Conservation (phyloP, 108 stramenopile genomes). For the Nannochloropsis gaditana region DNA sequence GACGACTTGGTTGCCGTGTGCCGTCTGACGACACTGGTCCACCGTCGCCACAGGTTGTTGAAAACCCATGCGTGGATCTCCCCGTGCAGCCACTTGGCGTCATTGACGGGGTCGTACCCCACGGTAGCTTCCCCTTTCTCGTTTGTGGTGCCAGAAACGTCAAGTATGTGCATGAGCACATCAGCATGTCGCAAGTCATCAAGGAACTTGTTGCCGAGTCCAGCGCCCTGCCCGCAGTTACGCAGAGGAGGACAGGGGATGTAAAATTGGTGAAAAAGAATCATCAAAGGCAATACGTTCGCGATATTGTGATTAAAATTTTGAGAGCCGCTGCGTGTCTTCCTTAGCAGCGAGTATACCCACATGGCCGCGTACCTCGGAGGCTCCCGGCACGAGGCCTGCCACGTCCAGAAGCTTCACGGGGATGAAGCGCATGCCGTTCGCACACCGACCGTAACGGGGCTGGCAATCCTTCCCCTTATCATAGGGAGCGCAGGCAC, state of each 20-base stretch:
- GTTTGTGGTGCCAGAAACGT: not conserved
- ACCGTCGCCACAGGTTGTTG: constrained; percentile 13
- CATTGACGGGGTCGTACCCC: not conserved
- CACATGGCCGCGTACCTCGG: not conserved
- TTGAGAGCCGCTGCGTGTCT: no score
- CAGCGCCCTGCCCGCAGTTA: not conserved
- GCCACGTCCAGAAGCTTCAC: constrained; percentile 22
- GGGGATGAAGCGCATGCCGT: constrained; percentile 15
- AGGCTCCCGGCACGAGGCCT: constrained; percentile 20
- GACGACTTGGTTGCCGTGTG: constrained; percentile 18
- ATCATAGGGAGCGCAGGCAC: not conserved
- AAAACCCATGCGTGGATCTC: constrained; percentile 23
- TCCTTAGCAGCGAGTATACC: no score
- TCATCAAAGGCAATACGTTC: no score
- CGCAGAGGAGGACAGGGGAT: not conserved
- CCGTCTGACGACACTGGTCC: not conserved
- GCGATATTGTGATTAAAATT: no score
- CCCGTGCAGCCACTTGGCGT: not conserved
- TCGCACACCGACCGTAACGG: constrained; percentile 13
- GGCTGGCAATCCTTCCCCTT: not conserved
- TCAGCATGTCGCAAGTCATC: constrained; percentile 12
- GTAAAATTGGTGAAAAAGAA: not conserved
- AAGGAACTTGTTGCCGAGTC: constrained; percentile 19
- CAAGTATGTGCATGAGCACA: constrained; percentile 18
- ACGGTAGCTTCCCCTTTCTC: not conserved